A percentile compares a stretch with the other conserved stretches of the same genome.
Conservation (phyloP, 352 stramenopile genomes). For the Globisporangium sylvaticum region DNA sequence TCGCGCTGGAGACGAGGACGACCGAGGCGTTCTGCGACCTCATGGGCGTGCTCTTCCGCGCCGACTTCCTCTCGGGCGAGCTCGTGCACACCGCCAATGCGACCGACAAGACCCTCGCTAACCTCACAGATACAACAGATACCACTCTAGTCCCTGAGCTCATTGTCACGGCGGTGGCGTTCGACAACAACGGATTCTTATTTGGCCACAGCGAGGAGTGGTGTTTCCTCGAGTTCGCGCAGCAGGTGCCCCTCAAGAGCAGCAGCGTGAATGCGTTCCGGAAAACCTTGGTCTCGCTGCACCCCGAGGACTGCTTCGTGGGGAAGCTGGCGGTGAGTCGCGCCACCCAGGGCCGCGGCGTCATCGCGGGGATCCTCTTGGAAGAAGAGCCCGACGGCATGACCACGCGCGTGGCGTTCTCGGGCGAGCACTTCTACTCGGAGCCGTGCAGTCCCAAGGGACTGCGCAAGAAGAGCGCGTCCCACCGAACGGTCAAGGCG, state of each 20-base stretch:
- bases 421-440: not conserved
- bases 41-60: not conserved
- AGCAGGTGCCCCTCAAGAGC: not conserved
- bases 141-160: not conserved
- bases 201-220: not conserved
- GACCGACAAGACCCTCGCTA: not conserved
- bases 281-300: not conserved
- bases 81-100: not conserved
- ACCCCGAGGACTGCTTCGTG: not conserved
- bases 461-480: conserved; percentile 1
- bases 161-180: not conserved
- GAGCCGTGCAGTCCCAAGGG: not conserved
- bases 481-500: not conserved
- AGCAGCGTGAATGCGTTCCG: not conserved
- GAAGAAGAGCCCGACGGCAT: not conserved
- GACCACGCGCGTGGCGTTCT: not conserved
- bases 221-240: not conserved
- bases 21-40: not conserved
- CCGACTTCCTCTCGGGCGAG: conserved; percentile 1
- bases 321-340: not conserved
- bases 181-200: not conserved
- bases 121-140: not conserved
- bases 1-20: not conserved
- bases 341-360: not conserved
- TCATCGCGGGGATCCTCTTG: not conserved